Conservation (phyloP, 2,329 filamentous ascomycete species). For the Phialophora tarda region DNA sequence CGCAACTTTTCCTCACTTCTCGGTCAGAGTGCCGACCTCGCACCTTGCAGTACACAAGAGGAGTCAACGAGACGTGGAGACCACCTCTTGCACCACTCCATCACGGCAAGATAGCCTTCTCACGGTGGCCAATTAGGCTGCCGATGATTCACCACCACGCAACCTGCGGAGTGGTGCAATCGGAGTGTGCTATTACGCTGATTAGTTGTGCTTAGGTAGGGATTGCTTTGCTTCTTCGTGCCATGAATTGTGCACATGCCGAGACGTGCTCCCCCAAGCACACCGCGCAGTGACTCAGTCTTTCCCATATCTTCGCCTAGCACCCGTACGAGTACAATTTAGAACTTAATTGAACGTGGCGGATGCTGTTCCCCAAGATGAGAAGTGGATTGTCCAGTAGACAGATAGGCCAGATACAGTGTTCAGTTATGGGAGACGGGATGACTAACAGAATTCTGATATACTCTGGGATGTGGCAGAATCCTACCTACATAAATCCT, state of each 20-base stretch:
- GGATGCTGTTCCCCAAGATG: not conserved
- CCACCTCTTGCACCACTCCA: constrained; percentile 8
- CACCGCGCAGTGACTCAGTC: not conserved
- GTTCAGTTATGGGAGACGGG: constrained; percentile 1
- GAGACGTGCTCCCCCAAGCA: not conserved
- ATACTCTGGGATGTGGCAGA: constrained; percentile 14
- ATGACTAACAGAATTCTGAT: constrained; percentile 25
- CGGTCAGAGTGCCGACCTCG: constrained; percentile 16
- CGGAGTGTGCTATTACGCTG: constrained; percentile 14
- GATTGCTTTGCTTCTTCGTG: constrained; percentile 22
- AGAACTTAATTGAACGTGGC: not conserved
- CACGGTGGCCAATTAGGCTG: constrained; percentile 35
- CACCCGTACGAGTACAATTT: not conserved
- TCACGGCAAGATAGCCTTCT: constrained; percentile 9
- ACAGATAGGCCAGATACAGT: not conserved
- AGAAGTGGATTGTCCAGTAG: not conserved
- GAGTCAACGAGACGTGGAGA: not conserved
- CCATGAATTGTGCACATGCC: constrained; percentile 17
- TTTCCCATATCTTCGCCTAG: not conserved
- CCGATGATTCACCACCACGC: constrained; percentile 30
- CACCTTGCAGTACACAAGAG: constrained; percentile 3
- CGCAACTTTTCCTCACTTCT: constrained; percentile 1
- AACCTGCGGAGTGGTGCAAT: constrained; percentile 20
- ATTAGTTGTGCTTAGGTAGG: constrained; percentile 29
- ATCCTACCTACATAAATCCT: not conserved